Base-by-base conservation (phyloP, 176 grass and related monocot species). In the Calamus simplicifolius region DNA sequence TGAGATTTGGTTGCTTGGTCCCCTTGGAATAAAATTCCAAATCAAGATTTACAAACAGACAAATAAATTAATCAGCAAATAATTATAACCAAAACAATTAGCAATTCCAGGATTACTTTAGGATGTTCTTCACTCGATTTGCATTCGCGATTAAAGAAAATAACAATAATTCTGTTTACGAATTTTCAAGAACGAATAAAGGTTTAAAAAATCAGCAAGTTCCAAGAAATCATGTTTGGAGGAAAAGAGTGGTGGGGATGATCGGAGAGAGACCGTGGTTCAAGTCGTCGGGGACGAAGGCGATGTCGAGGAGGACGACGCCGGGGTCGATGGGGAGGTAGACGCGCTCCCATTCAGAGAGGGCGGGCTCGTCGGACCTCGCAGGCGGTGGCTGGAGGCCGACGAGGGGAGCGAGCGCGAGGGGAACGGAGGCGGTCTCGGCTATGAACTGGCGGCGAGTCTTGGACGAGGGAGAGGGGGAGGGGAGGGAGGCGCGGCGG, bases 271-370 rank as follows among this genome's bases (percentile, higher is more conserved):
- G 71, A 89, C 93, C 87, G 62, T 91, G 93, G 60, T 76, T 72
- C 3, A 80, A 71, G 48, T 97, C 87, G 51, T 91, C 93, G 50
- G 93, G 87, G 53, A 97, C 93, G 75, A 97, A 97, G 50, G 84
- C 87, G 75, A 97, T 82, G 81, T 97, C 93, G 69, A 97, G 93
- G 29, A 97, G 85, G 13, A 97, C 87, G 17, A 97, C 93, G 61
- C 93, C 93, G 0, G 84, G 73, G 71, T 97, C 87, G 62, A 91
- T 83, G 7, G 87, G 84, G 17, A 97, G 81, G 14, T 63, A 69
- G 51, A 97, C 66, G 31, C 87, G 86, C 75, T 91, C 93, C 93
- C 93, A 97, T 59, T 97, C 87, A 0, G 87, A 81, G 0, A 97
- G 82, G 5, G 73, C 49, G 5, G 82, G 82, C 16, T 70, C 25